Conservation (phyloP, 495 filamentous ascomycete species). For the Annulohypoxylon nitens region DNA sequence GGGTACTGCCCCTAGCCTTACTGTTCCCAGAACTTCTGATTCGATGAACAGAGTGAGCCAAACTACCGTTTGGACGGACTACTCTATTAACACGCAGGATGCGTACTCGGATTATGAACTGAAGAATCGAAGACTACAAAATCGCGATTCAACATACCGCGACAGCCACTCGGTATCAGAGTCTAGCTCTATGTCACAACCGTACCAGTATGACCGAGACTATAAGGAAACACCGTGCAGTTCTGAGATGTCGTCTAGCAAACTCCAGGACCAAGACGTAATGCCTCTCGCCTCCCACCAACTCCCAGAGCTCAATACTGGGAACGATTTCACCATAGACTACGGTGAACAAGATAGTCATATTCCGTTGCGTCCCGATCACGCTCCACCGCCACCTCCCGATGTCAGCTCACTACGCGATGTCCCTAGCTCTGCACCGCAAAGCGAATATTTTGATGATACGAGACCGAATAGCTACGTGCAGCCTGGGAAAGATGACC, state of each 20-base stretch:
- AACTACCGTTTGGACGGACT: conserved; percentile 68
- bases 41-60: conserved; percentile 64
- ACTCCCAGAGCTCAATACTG: conserved; percentile 55
- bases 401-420: conserved; percentile 43
- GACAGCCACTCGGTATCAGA: conserved; percentile 48
- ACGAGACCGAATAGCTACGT: conserved; percentile 60
- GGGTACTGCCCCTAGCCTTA: conserved; percentile 51
- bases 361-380: conserved; percentile 53
- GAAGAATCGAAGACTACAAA: conserved; percentile 46
- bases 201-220: conserved; percentile 43
- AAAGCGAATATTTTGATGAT: conserved; percentile 56
- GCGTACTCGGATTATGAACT: conserved; percentile 50
- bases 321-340: conserved; percentile 50
- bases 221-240: conserved; percentile 39
- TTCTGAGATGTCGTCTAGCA: conserved; percentile 39
- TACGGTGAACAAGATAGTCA: conserved; percentile 45
- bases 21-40: conserved; percentile 58
- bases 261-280: conserved; percentile 37
- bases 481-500: conserved; percentile 50
- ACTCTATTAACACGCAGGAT: conserved; percentile 64
- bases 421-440: conserved; percentile 41
- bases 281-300: conserved; percentile 47
- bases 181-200: conserved; percentile 48
- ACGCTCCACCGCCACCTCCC: conserved; percentile 53
- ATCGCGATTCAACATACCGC: conserved; percentile 42